Evolutionary conservation across 768 basidiomycete species (phyloP).

Genomic region (Mycena rosella): DNA sequence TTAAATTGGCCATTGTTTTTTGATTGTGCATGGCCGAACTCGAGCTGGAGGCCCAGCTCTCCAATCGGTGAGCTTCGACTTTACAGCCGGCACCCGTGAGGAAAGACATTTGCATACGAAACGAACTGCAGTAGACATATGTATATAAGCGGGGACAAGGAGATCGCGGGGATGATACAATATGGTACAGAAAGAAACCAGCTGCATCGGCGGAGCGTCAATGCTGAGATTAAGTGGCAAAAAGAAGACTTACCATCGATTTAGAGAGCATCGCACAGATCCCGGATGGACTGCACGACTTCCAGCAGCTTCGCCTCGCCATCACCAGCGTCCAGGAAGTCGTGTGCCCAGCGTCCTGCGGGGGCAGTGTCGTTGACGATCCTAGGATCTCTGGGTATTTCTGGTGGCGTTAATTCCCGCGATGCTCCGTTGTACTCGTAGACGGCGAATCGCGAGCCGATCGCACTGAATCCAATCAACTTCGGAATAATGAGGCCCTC

Average conservation of each 20-base stretch:
- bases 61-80: too few relatives aligned
- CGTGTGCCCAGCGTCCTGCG: constrained; percentile 40
- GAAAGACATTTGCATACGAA: too few relatives aligned
- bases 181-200: too few relatives aligned
- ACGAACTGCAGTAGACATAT: too few relatives aligned
- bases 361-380: constrained; percentile 44
- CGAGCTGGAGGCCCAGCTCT: too few relatives aligned
- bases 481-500: constrained; percentile 32
- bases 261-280: not conserved
- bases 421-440: constrained; percentile 38
- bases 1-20: too few relatives aligned
- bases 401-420: constrained; percentile 32
- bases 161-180: too few relatives aligned
- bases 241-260: not conserved
- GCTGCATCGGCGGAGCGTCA: too few relatives aligned
- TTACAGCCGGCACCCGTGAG: too few relatives aligned
- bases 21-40: too few relatives aligned
- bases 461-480: constrained; percentile 43
- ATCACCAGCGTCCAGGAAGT: constrained; percentile 35
- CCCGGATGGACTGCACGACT: constrained; percentile 9
- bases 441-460: constrained; percentile 43
- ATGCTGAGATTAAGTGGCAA: too few relatives aligned
- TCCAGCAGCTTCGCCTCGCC: constrained; percentile 16
- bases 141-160: too few relatives aligned
- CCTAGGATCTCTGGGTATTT: constrained; percentile 33